Conservation (phyloP, 805 yeast species). For the Ogataea methylovora region DNA sequence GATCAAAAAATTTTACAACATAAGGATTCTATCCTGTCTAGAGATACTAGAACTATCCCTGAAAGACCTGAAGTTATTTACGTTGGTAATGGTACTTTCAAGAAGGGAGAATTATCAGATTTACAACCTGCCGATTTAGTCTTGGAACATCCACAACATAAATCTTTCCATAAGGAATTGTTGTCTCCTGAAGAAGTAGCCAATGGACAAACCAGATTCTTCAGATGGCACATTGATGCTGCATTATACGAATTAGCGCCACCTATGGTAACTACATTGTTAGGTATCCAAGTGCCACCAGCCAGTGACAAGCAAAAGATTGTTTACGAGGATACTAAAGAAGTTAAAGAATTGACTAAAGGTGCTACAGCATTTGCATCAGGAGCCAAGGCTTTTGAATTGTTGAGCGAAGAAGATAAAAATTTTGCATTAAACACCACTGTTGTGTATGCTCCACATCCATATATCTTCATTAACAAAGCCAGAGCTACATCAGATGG, state of each 20-base stretch:
- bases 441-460: slow-evolving; percentile 88
- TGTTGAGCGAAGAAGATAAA: slow-evolving; percentile 62
- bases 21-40: slow-evolving; percentile 58
- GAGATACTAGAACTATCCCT: slow-evolving; percentile 77
- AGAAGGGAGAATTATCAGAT: slow-evolving; percentile 40
- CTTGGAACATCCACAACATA: slow-evolving; percentile 80
- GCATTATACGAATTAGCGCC: slow-evolving; percentile 83
- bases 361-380: slow-evolving; percentile 89
- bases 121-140: slow-evolving; percentile 33
- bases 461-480: slow-evolving; percentile 76
- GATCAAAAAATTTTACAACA: slow-evolving; percentile 66
- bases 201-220: slow-evolving; percentile 65
- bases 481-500: slow-evolving; percentile 84
- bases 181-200: slow-evolving; percentile 58
- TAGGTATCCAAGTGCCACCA: slow-evolving; percentile 78
- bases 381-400: slow-evolving; percentile 72
- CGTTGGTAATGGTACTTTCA: slow-evolving; percentile 74
- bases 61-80: slow-evolving; percentile 85
- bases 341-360: slow-evolving; percentile 58
- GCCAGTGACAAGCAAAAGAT: slow-evolving; percentile 54
- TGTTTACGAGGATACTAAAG: slow-evolving; percentile 60
- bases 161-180: slow-evolving; percentile 65
- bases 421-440: slow-evolving; percentile 68
- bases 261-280: slow-evolving; percentile 76
- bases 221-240: slow-evolving; percentile 92